Evolutionary conservation across 176 grass and related monocot genomes (phyloP).

Genomic region (Areca catechu): DNA sequence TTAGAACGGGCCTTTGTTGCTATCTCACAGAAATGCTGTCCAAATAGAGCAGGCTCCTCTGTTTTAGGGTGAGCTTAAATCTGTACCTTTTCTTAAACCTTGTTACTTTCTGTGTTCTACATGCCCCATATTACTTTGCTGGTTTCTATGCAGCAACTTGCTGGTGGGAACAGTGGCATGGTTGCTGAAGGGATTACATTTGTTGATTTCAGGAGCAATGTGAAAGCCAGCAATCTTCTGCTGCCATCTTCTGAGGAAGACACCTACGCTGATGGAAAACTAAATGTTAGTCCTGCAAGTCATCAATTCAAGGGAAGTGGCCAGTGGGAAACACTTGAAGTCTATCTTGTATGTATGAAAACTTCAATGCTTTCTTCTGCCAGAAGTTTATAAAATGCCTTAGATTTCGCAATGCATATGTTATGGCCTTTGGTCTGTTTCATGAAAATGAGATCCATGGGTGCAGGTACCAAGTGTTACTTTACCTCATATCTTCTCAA

Average conservation of each 20-base stretch:
- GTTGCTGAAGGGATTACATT: background rate
- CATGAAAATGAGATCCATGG: too few species aligned
- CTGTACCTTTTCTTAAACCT: constrained; percentile 5
- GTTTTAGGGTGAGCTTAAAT: constrained; percentile 18
- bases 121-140: background rate
- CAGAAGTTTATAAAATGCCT: too few species aligned
- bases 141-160: constrained; percentile 2
- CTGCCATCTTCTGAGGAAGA: constrained; percentile 56
- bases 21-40: constrained; percentile 70
- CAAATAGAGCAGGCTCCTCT: constrained; percentile 30
- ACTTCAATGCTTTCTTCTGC: background rate
- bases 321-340: constrained; percentile 83
- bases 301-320: constrained; percentile 55
- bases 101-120: background rate
- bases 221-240: constrained; percentile 31
- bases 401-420: too few species aligned
- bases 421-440: too few species aligned
- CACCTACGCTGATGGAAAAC: constrained; percentile 23
- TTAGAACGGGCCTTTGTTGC: constrained; percentile 70
- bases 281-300: constrained; percentile 28
- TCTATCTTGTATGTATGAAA: constrained; percentile 54
- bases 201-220: constrained; percentile 47
- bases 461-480: too few species aligned
- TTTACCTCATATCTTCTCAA: too few species aligned
- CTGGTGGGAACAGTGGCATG: background rate